Evolutionary conservation across 1,284 basidiomycete genomes (phyloP), one percentile per base, ranked within the genome.

Genomic region (Heterobasidion annosum): DNA sequence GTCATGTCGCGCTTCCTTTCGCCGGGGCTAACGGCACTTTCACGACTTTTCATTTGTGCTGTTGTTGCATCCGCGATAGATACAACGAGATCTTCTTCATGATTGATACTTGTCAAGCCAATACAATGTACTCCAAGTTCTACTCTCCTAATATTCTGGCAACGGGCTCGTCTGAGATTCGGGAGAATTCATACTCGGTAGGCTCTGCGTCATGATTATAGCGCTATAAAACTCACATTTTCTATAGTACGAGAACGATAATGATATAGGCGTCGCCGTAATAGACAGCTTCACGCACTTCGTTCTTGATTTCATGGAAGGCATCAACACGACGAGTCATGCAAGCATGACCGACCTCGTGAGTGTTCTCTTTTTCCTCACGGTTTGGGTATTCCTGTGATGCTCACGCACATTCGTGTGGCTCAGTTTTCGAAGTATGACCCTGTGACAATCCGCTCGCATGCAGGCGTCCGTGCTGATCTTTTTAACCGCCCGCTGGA

Each of bases 11-110:
- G 40, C 40, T 16, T 16, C 10, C 45, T 13, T 47, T 12, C 8
- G 45, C 18, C 8, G n/a, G 3, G 10, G 10, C 12, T 19, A 1
- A 10, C 18, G 12, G 8, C 40, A 9, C 4, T 7, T 47, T 18
- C 12, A 47, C 45, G 5, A 16, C 9, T 5, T 5, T 47, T 13
- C 7, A 25, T 47, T 13, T 47, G 9, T 47, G 45, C 10, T 10
- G 9, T 13, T 0, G 8, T 16, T 18, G n/a, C 16, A 25, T 33
- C 19, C 34, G 1, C 3, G 25, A 12, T 61, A 93, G 93, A 55
- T 99, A 98, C 73, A 96, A 98, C 68, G 92, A 96, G 68, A 85
- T 99, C 43, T 82, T 99, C 64, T 98, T 98, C 75, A 97, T 98
- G 90, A 88, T 97, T 60, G 96, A 99, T 67, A 99, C 96, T 0